Conservation (phyloP, 1,284 basidiomycete species). For the Anthracocystis setariae region DNA sequence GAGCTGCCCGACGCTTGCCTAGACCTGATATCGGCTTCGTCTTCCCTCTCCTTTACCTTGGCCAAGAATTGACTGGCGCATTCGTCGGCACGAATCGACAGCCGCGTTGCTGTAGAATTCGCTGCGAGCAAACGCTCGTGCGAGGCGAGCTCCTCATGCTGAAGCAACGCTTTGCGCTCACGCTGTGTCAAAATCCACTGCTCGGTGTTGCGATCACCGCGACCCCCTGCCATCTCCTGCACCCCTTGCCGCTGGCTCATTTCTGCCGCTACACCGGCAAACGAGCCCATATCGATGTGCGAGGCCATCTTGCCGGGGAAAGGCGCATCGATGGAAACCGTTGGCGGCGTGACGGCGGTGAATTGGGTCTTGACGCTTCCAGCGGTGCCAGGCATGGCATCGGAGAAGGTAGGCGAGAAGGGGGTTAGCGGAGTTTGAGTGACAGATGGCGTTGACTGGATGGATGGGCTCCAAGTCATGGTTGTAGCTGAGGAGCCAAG, state of each 20-base stretch:
- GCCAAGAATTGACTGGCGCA: constrained; percentile 12
- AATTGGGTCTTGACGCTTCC: constrained; percentile 26
- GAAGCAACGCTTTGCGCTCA: constrained; percentile 25
- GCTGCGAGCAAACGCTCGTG: constrained; percentile 22
- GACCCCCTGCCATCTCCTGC: background rate
- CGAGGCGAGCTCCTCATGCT: constrained; percentile 30
- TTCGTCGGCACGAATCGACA: constrained; percentile 39
- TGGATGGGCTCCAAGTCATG: constrained; percentile 39
- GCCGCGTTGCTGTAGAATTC: constrained; percentile 9
- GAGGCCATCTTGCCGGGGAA: background rate
- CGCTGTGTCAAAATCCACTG: constrained; percentile 47
- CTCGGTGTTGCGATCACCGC: constrained; percentile 31
- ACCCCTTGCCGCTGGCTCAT: constrained; percentile 9
- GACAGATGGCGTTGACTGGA: constrained; percentile 40
- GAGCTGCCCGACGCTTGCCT: constrained; percentile 39
- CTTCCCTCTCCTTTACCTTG: constrained; percentile 1
- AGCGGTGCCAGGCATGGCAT: constrained; percentile 33
- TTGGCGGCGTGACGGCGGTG: constrained; percentile 5
- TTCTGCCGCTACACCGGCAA: constrained; percentile 13
- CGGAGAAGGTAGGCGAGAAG: constrained; percentile 53
- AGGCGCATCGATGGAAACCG: constrained; percentile 14
- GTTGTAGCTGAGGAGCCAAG: constrained; percentile 26
- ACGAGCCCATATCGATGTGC: constrained; percentile 10
- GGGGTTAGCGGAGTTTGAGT: constrained; percentile 48
- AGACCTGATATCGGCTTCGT: constrained; percentile 6